phyloP scores from a whole-genome alignment of 73 alveolate species.

The Paramecium biaurelia region DNA sequence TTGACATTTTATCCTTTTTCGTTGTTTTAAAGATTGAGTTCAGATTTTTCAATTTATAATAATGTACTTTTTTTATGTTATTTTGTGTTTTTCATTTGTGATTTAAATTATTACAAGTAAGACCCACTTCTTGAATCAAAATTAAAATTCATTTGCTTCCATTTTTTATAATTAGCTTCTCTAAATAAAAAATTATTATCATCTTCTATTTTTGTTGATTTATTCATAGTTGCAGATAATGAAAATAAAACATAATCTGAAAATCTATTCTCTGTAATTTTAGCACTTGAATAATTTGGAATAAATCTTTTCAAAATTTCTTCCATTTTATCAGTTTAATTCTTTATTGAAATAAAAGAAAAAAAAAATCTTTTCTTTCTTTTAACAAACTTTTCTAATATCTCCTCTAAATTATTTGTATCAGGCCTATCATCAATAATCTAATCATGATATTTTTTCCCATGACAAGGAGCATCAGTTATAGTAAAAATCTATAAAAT shows the following conservation, averaged over 20 bases:
- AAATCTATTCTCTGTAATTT: background rate
- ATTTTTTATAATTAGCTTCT: background rate
- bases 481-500: background rate
- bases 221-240: background rate
- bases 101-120: background rate
- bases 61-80: background rate
- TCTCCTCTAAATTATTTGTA: background rate
- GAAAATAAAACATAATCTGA: background rate
- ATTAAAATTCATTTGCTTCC: background rate
- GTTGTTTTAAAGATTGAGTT: background rate
- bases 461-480: constrained; percentile 46
- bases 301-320: background rate
- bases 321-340: background rate
- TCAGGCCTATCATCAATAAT: background rate
- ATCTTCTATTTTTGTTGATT: background rate
- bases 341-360: background rate
- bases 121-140: background rate
- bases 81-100: background rate
- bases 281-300: background rate
- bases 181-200: background rate
- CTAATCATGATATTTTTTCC: background rate
- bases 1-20: background rate
- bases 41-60: background rate
- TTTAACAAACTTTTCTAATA: background rate
- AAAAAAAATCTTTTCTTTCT: background rate